Percentiles rank a stretch among this genome's conserved stretches.
Evolutionary conservation across 2,329 filamentous ascomycete species (phyloP).

Genomic region (Endoconidiophora laricicola): DNA sequence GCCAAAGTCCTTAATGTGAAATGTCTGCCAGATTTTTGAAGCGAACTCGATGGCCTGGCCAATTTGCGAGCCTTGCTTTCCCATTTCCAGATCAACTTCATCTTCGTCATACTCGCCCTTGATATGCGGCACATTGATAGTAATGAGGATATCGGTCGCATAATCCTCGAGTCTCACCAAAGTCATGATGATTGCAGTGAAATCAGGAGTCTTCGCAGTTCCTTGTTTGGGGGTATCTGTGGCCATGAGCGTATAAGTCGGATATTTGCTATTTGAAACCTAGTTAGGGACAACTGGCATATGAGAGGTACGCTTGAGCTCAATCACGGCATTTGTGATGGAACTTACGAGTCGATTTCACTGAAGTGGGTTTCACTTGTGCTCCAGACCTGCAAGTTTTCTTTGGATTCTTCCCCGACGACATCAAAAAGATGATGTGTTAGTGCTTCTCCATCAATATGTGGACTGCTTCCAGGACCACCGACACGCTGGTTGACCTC

Average conservation of each 20-base stretch:
- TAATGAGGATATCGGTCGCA: conserved; percentile 66
- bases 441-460: conserved; percentile 53
- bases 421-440: conserved; percentile 54
- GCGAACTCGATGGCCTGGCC: conserved; percentile 53
- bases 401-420: conserved; percentile 40
- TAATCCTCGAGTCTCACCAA: conserved; percentile 60
- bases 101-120: conserved; percentile 56
- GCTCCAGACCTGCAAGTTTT: conserved; percentile 50
- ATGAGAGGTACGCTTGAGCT: background rate
- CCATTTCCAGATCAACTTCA: conserved; percentile 50
- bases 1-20: conserved; percentile 67
- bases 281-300: background rate
- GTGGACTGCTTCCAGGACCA: conserved; percentile 31
- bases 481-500: conserved; percentile 77
- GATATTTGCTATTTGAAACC: conserved; percentile 22
- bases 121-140: conserved; percentile 77
- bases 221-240: conserved; percentile 32
- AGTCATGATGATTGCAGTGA: conserved; percentile 61
- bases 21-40: conserved; percentile 49
- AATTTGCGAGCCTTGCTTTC: conserved; percentile 50
- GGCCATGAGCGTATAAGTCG: conserved; percentile 54
- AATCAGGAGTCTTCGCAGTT: conserved; percentile 32
- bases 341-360: conserved; percentile 31
- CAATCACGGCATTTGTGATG: conserved; percentile 13
- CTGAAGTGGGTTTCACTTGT: conserved; percentile 44